Base-by-base conservation (phyloP, 164 flowering plant genomes). In the Cinnamomum micranthum region DNA sequence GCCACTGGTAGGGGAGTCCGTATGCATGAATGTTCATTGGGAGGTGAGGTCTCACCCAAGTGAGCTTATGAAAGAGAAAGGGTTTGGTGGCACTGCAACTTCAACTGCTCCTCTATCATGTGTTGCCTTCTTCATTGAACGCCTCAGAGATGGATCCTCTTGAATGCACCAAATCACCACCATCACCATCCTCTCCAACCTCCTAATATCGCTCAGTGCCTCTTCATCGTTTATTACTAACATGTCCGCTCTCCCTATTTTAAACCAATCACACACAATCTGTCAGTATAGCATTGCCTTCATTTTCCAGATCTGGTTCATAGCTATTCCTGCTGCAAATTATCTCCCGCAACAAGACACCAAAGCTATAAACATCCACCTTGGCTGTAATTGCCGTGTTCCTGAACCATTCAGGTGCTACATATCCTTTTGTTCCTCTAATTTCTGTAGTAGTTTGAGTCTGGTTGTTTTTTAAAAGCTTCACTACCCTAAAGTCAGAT, bases 401-500 rank as follows among this genome's bases (percentile, higher is more conserved):
- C 69, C 27, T 27, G 69, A 66, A 66, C 69, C 69, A 28, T 66
- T 66, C 69, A 4, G 69, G 69, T 15, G 41, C 69, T 7, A 66
- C 10, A 14, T 66, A 28, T 25, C 69, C 69, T 4, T 33, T 66
- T 6, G 69, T 66, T 15, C 69, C 69, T 27, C 69, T 65, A 33
- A 66, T 66, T 47, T 24, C 10, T 66, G 47, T 66, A 25, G 41
- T 66, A 66, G 69, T 66, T 13, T 33, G 20, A 25, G 77, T 74
- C 59, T 80, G 82, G 13, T 77, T 67, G 1, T 19, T 28, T 64
- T 33, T 74, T 58, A 80, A 27, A 73, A 80, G 77, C 73, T 80
- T 80, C 1, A 77, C 80, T 64, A 80, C 50, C 33, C 82, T 77
- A 77, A 80, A 80, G 65, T 74, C 77, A 28, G 79, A 73, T 20